Percentiles rank a stretch among this genome's conserved stretches.
Conservation (phyloP, 495 filamentous ascomycete species). For the Podospora sp. region DNA sequence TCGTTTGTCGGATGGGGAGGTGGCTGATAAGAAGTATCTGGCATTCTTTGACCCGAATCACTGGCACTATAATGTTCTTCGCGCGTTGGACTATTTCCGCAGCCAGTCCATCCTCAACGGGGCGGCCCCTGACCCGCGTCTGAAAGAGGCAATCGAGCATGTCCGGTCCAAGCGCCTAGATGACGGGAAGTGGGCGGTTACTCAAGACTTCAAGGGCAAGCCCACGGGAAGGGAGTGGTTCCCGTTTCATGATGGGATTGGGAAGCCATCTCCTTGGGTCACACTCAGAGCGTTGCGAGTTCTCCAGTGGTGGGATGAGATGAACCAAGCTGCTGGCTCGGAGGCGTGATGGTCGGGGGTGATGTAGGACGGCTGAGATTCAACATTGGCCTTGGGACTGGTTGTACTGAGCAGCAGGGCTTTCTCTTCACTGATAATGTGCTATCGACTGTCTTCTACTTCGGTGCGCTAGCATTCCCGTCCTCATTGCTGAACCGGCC, state of each 20-base stretch:
- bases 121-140: not conserved
- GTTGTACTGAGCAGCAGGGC: no score
- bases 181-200: not conserved
- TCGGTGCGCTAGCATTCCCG: no score
- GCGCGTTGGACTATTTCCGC: conserved; percentile 7
- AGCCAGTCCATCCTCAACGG: not conserved
- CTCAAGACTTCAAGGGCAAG: not conserved
- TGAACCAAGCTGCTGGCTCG: no score
- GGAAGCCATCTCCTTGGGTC: conserved; percentile 6
- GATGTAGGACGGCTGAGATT: no score
- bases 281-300: conserved; percentile 1
- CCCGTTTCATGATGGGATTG: not conserved
- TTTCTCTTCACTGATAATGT: no score
- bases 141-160: not conserved
- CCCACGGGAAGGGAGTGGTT: conserved; percentile 1
- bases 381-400: no score
- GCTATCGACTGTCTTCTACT: not conserved
- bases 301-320: conserved; percentile 9
- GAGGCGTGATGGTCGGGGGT: no score
- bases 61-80: conserved; percentile 4
- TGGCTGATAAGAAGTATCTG: conserved; percentile 3
- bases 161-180: not conserved
- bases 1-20: not conserved
- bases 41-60: not conserved
- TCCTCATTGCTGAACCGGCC: no score